Evolutionary conservation across 2,329 filamentous ascomycete species (phyloP).

Genomic region (Cadophora sp.): DNA sequence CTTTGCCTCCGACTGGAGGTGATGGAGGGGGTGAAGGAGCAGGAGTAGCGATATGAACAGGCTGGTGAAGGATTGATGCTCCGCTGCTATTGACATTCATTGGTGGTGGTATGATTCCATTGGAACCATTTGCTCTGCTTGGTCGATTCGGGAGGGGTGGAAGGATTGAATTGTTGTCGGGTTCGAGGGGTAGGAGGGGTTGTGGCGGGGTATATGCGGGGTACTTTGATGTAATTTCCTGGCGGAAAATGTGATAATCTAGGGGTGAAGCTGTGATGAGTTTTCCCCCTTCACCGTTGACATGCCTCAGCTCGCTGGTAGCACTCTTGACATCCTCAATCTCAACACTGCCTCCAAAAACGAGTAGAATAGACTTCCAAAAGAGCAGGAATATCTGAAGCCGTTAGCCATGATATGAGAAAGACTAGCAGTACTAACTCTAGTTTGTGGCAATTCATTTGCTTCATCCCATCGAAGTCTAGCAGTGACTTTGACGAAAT

Average conservation of each 20-base stretch:
- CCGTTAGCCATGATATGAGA: constrained; percentile 35
- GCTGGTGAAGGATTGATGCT: constrained; percentile 88
- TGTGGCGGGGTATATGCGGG: constrained; percentile 92
- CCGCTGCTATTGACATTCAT: constrained; percentile 61
- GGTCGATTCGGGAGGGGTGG: constrained; percentile 82
- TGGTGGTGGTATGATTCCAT: constrained; percentile 66
- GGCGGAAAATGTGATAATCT: constrained; percentile 94
- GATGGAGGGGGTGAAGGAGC: constrained; percentile 95
- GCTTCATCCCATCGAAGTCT: constrained; percentile 77
- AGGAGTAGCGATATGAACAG: constrained; percentile 98
- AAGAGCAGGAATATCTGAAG: constrained; percentile 76
- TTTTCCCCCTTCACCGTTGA: constrained; percentile 60
- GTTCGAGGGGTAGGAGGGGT: constrained; percentile 82
- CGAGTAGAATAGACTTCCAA: constrained; percentile 89
- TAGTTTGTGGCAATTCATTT: constrained; percentile 65
- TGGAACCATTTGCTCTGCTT: constrained; percentile 63
- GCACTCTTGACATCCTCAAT: constrained; percentile 76
- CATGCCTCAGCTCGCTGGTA: constrained; percentile 61
- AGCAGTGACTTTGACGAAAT: constrained; percentile 72
- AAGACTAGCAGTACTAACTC: constrained; percentile 55
- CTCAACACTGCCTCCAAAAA: constrained; percentile 81
- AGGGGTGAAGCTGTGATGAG: constrained; percentile 91
- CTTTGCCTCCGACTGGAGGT: constrained; percentile 84
- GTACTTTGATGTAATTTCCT: constrained; percentile 98
- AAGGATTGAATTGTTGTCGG: constrained; percentile 89